Percentiles rank a stretch among this genome's conserved stretches.
These are phyloP conservation scores for Arachnopeziza araneosa DNA, from an alignment of 2,329 filamentous ascomycete genomes.

Conservation along the genomic window DNA sequence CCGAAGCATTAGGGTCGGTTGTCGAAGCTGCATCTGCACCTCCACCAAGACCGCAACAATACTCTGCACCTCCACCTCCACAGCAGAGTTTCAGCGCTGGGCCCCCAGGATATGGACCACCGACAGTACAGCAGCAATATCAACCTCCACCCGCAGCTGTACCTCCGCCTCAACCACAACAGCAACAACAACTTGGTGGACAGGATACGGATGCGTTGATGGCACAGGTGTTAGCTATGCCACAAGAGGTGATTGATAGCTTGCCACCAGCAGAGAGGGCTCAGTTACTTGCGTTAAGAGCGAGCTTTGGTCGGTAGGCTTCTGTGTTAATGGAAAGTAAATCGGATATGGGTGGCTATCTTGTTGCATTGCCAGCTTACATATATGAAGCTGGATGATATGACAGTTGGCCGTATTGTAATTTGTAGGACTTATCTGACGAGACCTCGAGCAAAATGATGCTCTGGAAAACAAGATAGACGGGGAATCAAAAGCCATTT, in stretches of 20 bases:
- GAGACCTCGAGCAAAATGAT: background rate
- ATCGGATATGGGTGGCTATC: background rate
- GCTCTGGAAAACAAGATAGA: background rate
- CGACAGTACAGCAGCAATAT: slow-evolving; percentile 41
- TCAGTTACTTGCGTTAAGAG: slow-evolving; percentile 74
- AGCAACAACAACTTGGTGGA: slow-evolving; percentile 33
- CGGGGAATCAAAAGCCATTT: background rate
- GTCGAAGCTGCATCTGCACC: slow-evolving; percentile 53
- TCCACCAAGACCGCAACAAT: slow-evolving; percentile 18
- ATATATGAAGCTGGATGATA: background rate
- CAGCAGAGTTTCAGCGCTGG: slow-evolving; percentile 31
- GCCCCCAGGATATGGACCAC: slow-evolving; percentile 20
- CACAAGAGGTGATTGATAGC: slow-evolving; percentile 73
- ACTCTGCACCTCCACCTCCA: slow-evolving; percentile 27
- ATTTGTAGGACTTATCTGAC: background rate
- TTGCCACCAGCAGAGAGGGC: slow-evolving; percentile 68
- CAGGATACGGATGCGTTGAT: slow-evolving; percentile 67
- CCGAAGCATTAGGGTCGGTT: slow-evolving; percentile 73
- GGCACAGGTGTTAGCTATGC: slow-evolving; percentile 73
- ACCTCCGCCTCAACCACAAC: slow-evolving; percentile 38
- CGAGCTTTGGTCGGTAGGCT: slow-evolving; percentile 20
- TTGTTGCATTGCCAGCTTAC: background rate
- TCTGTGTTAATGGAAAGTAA: background rate
- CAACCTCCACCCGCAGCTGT: slow-evolving; percentile 34
- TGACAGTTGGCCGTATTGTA: background rate